Percentiles rank a stretch among this genome's conserved stretches.
Conservation (phyloP, 148 eudicot species). For the Amaranthus cruentus region DNA sequence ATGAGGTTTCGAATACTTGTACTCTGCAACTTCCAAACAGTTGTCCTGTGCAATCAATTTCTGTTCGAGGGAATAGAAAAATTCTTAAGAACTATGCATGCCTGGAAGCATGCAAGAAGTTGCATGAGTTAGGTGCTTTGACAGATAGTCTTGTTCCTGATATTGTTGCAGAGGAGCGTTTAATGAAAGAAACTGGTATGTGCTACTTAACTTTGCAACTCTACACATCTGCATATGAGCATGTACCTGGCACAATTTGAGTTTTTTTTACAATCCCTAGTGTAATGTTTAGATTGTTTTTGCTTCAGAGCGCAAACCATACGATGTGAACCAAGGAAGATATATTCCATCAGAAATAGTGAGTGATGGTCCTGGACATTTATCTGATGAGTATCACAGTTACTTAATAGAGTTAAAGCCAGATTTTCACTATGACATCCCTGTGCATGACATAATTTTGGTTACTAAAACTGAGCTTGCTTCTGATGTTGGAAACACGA, state of each 20-base stretch:
- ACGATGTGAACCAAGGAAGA: slow-evolving; percentile 34
- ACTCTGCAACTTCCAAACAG: slow-evolving; percentile 63
- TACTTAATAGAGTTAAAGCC: slow-evolving; percentile 49
- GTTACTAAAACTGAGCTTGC: slow-evolving; percentile 46
- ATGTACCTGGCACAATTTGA: background rate
- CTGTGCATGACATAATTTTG: slow-evolving; percentile 47
- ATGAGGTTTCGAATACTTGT: slow-evolving; percentile 37
- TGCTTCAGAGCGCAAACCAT: slow-evolving; percentile 34
- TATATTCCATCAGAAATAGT: slow-evolving; percentile 70
- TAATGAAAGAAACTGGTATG: slow-evolving; percentile 46
- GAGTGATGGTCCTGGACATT: slow-evolving; percentile 19
- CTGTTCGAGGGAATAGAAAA: slow-evolving; percentile 45
- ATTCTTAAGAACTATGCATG: slow-evolving; percentile 62
- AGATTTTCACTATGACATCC: slow-evolving; percentile 37
- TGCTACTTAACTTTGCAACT: background rate
- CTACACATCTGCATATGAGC: background rate
- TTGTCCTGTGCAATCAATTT: slow-evolving; percentile 52
- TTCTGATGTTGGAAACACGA: slow-evolving; percentile 28
- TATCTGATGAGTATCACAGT: slow-evolving; percentile 38
- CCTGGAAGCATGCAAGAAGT: slow-evolving; percentile 75
- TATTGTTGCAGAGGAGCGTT: slow-evolving; percentile 53
- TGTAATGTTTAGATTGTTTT: background rate
- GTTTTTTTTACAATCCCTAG: background rate
- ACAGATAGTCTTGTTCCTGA: slow-evolving; percentile 85
- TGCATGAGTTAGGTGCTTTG: slow-evolving; percentile 69